Evolutionary conservation across 208 protist species (phyloP).

Genomic region (Trypanosomatidae sp.): DNA sequence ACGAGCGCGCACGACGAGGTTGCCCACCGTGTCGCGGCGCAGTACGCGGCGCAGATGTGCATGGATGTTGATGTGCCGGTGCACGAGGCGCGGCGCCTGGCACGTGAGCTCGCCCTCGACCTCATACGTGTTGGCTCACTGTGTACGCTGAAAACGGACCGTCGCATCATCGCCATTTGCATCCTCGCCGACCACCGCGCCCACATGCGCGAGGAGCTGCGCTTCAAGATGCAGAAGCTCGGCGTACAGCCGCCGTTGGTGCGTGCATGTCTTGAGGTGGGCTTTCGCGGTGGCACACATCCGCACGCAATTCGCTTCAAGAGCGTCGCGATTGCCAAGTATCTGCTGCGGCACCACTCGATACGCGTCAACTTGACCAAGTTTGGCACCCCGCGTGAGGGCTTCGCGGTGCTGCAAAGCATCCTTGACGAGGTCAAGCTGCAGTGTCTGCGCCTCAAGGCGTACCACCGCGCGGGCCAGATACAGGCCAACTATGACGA

Average conservation of each 20-base stretch:
- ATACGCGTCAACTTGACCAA: constrained; percentile 74
- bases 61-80: constrained; percentile 58
- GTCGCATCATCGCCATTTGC: constrained; percentile 65
- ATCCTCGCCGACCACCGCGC: constrained; percentile 70
- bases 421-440: constrained; percentile 66
- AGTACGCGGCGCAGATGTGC: constrained; percentile 1
- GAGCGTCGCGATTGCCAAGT: constrained; percentile 62
- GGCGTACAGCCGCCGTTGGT: constrained; percentile 68
- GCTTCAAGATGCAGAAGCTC: constrained; percentile 75
- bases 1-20: neutral
- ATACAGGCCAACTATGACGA: constrained; percentile 69
- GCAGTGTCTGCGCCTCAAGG: constrained; percentile 51
- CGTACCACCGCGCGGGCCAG: constrained; percentile 57
- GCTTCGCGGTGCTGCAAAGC: constrained; percentile 62
- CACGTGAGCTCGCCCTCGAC: constrained; percentile 60
- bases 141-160: constrained; percentile 52
- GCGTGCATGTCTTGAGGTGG: constrained; percentile 57
- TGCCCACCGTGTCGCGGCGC: neutral
- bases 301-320: constrained; percentile 84
- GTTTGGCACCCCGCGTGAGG: constrained; percentile 73
- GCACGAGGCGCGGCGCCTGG: constrained; percentile 59
- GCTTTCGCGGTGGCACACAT: constrained; percentile 74
- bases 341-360: constrained; percentile 53
- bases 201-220: constrained; percentile 68
- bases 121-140: constrained; percentile 63